phyloP scores from a whole-genome alignment of 2,329 filamentous ascomycete genomes.

The Sarocladium strictum region DNA sequence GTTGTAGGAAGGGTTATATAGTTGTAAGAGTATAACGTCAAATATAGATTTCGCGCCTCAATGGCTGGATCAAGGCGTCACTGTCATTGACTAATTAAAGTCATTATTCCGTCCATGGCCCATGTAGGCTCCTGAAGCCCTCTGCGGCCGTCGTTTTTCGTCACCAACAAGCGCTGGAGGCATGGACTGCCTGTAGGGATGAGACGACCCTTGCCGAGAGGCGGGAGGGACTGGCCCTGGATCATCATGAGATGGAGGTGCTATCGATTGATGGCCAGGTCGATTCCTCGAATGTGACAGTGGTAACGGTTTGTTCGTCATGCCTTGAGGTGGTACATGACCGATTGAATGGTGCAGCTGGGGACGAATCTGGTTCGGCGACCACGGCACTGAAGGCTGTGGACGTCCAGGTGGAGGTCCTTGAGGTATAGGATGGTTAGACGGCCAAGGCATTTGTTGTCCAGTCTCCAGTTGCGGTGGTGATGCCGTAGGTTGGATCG shows the following conservation, averaged over 20 bases:
- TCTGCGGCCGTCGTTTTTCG: neutral
- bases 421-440: neutral
- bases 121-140: constrained; percentile 4
- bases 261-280: neutral
- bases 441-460: neutral
- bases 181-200: neutral
- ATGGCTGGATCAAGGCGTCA: neutral
- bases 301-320: neutral
- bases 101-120: neutral
- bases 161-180: neutral
- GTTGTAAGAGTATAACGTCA: too few species aligned
- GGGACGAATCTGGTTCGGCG: neutral
- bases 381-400: neutral
- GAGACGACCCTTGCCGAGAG: neutral
- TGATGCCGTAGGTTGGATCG: neutral
- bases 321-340: neutral
- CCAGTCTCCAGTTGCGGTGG: neutral
- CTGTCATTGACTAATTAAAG: neutral
- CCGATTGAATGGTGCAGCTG: neutral
- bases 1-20: too few species aligned
- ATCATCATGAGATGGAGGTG: neutral
- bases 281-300: too few species aligned
- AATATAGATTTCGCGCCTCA: neutral
- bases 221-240: neutral
- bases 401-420: neutral